Evolutionary conservation across 2,329 filamentous ascomycete species (phyloP), one percentile per base, ranked within the genome.

Genomic region (Gnomoniopsis sp.): DNA sequence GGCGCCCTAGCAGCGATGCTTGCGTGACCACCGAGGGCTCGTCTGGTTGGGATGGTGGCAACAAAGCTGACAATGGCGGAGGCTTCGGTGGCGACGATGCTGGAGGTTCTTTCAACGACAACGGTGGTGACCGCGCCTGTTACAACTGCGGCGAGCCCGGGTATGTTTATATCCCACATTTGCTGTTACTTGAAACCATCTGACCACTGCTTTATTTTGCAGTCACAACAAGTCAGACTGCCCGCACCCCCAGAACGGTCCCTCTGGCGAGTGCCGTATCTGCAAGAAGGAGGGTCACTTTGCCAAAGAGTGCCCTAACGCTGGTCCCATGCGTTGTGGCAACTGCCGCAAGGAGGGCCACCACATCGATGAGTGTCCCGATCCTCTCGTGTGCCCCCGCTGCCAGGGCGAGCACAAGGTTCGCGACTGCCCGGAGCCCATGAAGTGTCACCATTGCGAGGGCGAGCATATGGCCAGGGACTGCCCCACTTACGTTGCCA

Each of bases 191-290:
- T 26, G 63, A 63, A 48, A 54, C 8, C 4, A 41, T 11, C 14
- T 26, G 8, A 22, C 58, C 61, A 17, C 58, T 46, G 8, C 19
- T 23, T 15, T 21, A 14, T 38, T n/a, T 36, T 43, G 15, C 56
- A 81, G 85, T 15, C 86, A 89, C 75, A 83, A 77, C 71, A 88
- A 86, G 71, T 72, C 78, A 1, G 85, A 88, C 8, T 88, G 86
- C 66, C 65, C 82, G 19, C 85, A 87, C 57, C 78, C 80, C 17
- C 73, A 72, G 26, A 79, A 83, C 38, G 64, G 41, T 41, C 14
- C 70, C 36, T 51, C 43, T 19, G 68, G 67, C 34, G 58, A 62
- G 21, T 69, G 68, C 60, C 65, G 64, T 30, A 72, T 70, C 60
- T 85, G 81, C 69, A 74, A 79, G 59, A 66, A 81, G 65, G 71